phyloP scores from a whole-genome alignment of 2,329 filamentous ascomycete genomes.

The Fusarium incarnatum region DNA sequence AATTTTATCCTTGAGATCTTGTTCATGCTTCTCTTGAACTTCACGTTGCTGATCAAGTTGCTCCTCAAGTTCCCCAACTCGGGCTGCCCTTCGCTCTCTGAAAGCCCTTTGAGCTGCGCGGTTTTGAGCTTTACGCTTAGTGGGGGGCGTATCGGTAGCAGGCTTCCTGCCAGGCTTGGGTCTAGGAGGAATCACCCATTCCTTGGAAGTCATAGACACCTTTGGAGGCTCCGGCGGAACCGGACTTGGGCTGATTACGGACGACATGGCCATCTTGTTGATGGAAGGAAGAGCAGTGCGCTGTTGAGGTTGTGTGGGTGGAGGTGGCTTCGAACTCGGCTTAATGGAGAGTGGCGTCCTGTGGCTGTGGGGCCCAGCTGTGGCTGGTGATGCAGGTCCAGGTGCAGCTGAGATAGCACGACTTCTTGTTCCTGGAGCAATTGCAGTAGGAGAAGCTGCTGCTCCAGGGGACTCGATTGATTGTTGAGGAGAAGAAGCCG shows the following conservation, averaged over 20 bases:
- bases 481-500: constrained; percentile 36
- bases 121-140: constrained; percentile 95
- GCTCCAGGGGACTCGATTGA: constrained; percentile 37
- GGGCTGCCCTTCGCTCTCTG: constrained; percentile 85
- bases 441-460: constrained; percentile 30
- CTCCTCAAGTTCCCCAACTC: constrained; percentile 80
- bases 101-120: constrained; percentile 91
- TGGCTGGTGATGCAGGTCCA: constrained; percentile 41
- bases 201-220: constrained; percentile 77
- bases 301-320: constrained; percentile 47
- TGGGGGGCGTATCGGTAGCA: constrained; percentile 90
- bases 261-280: constrained; percentile 62
- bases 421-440: constrained; percentile 30
- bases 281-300: constrained; percentile 52
- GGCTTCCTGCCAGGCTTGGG: constrained; percentile 95
- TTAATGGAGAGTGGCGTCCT: constrained; percentile 50
- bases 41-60: constrained; percentile 72
- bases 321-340: constrained; percentile 45
- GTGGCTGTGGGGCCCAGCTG: constrained; percentile 38
- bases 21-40: constrained; percentile 66
- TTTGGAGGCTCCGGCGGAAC: constrained; percentile 57
- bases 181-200: constrained; percentile 87
- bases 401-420: constrained; percentile 44
- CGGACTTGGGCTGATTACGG: constrained; percentile 57
- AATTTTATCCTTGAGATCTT: constrained; percentile 68